Evolutionary conservation across 495 filamentous ascomycete species (phyloP), one percentile per base, ranked within the genome.

Genomic region (Penicillium herquei): DNA sequence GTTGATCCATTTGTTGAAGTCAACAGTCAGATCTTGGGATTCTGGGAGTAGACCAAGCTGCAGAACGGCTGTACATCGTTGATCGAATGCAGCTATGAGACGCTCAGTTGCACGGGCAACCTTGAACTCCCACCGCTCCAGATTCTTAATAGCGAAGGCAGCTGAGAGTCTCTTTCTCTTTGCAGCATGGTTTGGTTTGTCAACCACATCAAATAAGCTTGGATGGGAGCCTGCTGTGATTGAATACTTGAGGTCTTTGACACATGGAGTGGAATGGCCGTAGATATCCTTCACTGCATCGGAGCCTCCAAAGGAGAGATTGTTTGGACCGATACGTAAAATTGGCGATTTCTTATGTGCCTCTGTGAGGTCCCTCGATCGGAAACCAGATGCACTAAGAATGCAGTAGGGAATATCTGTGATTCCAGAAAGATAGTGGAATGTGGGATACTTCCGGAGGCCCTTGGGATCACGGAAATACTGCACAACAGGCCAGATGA

Each of bases 261-360:
- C 56, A 51, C 73, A 76, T 30, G 58, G 56, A 0, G 79, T 76
- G 18, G 61, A 66, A 58, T 83, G 77, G 17, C 78, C 78, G 54
- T 80, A 81, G 45, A 81, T 79, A 54, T 79, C 77, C 52, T 69
- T 70, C 48, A 80, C 75, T 5, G 79, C 78, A 13, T 17, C 40
- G 31, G 16, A 63, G 39, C 54, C 65, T 8, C 65, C 61, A 59
- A 70, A 79, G 0, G 78, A 80, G 0, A 82, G 56, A 5, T 66
- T 60, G 48, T 79, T 82, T 0, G 79, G 78, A 5, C 72, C 76
- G 32, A 68, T 77, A 0, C 78, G 75, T 34, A 81, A 47, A 18
- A 81, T 68, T 3, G 75, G 64, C 3, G 57, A 49, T 3, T 52
- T 46, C 40, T 70, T 58, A 52, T 80, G 78, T 67, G 65, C 45